Evolutionary conservation across 805 yeast species (phyloP).

Genomic region (Monosporozyma servazzii): DNA sequence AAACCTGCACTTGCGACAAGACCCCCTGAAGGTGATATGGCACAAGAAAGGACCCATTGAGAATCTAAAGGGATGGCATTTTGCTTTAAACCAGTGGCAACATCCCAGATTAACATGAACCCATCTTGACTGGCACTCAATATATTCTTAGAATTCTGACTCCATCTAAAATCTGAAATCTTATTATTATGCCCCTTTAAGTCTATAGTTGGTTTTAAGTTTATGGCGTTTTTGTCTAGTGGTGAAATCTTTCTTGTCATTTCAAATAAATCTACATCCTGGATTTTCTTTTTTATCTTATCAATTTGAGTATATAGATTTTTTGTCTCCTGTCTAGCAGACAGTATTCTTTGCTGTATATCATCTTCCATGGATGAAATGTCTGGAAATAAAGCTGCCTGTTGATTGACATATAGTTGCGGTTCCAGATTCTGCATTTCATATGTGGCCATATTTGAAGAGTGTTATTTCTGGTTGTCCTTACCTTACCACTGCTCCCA

Average conservation of each 20-base stretch:
- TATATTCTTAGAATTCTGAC: slow-evolving; percentile 46
- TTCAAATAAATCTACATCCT: slow-evolving; percentile 38
- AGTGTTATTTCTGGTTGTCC: background rate
- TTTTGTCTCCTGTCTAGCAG: slow-evolving; percentile 39
- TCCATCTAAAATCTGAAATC: slow-evolving; percentile 62
- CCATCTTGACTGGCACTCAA: slow-evolving; percentile 84
- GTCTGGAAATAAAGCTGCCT: slow-evolving; percentile 5
- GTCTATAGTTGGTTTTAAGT: slow-evolving; percentile 31
- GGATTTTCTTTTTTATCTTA: slow-evolving; percentile 33
- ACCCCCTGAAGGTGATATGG: slow-evolving; percentile 54
- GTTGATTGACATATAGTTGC: slow-evolving; percentile 2
- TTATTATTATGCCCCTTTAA: slow-evolving; percentile 60
- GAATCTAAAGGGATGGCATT: slow-evolving; percentile 65
- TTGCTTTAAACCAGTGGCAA: slow-evolving; percentile 57
- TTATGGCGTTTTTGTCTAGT: slow-evolving; percentile 17
- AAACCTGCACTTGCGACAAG: slow-evolving; percentile 76
- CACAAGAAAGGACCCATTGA: slow-evolving; percentile 73
- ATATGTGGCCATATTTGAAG: background rate
- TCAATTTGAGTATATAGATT: slow-evolving; percentile 43
- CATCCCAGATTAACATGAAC: slow-evolving; percentile 75
- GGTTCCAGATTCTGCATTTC: background rate
- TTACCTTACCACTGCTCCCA: background rate
- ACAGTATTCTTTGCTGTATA: slow-evolving; percentile 22
- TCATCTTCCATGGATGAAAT: slow-evolving; percentile 15
- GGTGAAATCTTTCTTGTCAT: slow-evolving; percentile 27